These are phyloP conservation scores for Verticillium dahliae DNA, from an alignment of 2,329 filamentous ascomycete species.

Conservation along the genomic window DNA sequence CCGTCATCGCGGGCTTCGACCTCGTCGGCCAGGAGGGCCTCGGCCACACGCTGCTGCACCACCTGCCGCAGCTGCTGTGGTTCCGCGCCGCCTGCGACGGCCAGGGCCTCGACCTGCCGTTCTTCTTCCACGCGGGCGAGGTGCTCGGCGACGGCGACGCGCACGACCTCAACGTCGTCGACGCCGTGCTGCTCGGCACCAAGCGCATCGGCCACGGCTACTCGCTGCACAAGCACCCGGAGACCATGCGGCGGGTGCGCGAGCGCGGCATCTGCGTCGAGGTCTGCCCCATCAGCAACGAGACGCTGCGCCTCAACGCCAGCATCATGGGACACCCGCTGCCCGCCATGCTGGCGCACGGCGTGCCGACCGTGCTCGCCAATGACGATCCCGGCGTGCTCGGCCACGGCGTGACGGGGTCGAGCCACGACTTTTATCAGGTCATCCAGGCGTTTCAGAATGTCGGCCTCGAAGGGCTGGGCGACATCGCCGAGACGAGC, in stretches of 20 bases:
- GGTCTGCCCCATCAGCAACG: conserved; percentile 68
- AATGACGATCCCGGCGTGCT: conserved; percentile 79
- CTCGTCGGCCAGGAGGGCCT: conserved; percentile 76
- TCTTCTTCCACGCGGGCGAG: conserved; percentile 85
- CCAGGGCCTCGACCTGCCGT: conserved; percentile 68
- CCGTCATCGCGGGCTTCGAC: conserved; percentile 73
- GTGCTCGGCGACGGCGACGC: conserved; percentile 59
- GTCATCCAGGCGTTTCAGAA: conserved; percentile 78
- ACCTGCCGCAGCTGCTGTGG: conserved; percentile 76
- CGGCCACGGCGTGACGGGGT: conserved; percentile 66
- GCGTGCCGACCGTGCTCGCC: conserved; percentile 68
- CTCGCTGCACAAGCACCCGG: conserved; percentile 75
- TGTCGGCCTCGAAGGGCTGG: conserved; percentile 71
- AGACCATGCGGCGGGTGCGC: conserved; percentile 73
- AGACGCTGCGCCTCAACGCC: conserved; percentile 65
- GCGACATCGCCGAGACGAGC: conserved; percentile 76
- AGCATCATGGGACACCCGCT: conserved; percentile 68
- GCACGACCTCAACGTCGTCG: conserved; percentile 65
- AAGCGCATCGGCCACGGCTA: conserved; percentile 76
- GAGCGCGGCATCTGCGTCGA: conserved; percentile 76
- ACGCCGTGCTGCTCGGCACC: conserved; percentile 72
- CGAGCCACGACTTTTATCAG: conserved; percentile 84
- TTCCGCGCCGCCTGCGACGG: conserved; percentile 73
- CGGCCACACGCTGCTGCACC: conserved; percentile 62
- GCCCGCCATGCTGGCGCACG: conserved; percentile 68